Percentiles rank a stretch among this genome's conserved stretches.
Conservation (phyloP, 441 rosid species). For the Syzygium malaccense region DNA sequence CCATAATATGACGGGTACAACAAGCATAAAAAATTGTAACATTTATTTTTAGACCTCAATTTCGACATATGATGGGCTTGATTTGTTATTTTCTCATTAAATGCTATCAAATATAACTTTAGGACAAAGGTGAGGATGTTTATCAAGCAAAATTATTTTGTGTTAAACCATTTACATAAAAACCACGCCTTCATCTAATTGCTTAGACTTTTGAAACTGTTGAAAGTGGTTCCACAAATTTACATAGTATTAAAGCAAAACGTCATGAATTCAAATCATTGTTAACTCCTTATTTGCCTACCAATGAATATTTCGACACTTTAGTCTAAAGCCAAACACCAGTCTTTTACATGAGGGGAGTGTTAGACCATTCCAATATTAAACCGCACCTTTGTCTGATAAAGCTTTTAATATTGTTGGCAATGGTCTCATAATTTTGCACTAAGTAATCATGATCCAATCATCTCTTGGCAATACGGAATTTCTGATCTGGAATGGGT, state of each 20-base stretch:
- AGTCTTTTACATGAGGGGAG: background rate
- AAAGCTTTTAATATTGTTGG: background rate
- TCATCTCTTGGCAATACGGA: background rate
- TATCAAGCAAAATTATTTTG: background rate
- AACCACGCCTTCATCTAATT: background rate
- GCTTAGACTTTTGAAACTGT: background rate
- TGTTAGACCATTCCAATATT: background rate
- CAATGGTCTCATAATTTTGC: background rate
- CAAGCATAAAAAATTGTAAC: background rate
- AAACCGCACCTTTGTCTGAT: background rate
- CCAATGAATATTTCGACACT: background rate
- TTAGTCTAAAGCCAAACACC: background rate
- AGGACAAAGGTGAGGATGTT: background rate
- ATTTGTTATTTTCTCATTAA: background rate
- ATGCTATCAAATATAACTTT: background rate
- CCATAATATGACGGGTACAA: background rate
- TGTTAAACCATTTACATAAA: background rate
- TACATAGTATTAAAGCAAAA: background rate
- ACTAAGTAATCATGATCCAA: background rate
- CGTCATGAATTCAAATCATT: background rate
- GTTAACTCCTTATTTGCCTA: background rate
- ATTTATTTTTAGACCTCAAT: background rate
- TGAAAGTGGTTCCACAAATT: background rate
- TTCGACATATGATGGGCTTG: background rate
- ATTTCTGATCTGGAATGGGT: background rate